These are phyloP conservation scores for Syzygium grande DNA, from an alignment of 345 rosid genomes.

Conservation along the genomic window DNA sequence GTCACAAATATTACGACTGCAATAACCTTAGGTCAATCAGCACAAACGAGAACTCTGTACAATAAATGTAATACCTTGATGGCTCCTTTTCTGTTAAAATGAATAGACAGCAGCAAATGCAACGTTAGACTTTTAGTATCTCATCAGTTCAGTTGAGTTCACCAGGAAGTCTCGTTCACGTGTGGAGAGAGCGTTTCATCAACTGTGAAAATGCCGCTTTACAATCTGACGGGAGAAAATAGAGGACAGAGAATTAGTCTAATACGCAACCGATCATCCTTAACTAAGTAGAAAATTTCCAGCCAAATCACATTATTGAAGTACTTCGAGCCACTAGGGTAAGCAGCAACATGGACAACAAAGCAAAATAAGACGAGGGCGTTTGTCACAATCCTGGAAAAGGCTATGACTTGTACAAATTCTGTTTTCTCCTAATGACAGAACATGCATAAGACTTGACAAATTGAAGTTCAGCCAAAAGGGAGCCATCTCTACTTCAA, in stretches of 20 bases:
- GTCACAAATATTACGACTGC: constrained; percentile 86
- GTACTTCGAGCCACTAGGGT: background rate
- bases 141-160: background rate
- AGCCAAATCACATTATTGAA: background rate
- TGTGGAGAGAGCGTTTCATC: background rate
- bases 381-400: background rate
- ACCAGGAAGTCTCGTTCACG: background rate
- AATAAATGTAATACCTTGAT: no score
- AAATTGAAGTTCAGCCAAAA: background rate
- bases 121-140: background rate
- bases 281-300: no score
- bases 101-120: background rate
- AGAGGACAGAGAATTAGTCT: background rate
- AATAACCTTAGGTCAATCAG: background rate
- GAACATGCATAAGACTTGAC: background rate
- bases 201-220: background rate
- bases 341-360: background rate
- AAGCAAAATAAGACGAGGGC: background rate
- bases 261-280: background rate
- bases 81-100: background rate
- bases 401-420: background rate
- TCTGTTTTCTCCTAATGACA: background rate
- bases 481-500: background rate
- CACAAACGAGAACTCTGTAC: background rate
- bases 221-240: background rate